Evolutionary conservation across 2,329 filamentous ascomycete species (phyloP).

Genomic region (Penicillium italicum): DNA sequence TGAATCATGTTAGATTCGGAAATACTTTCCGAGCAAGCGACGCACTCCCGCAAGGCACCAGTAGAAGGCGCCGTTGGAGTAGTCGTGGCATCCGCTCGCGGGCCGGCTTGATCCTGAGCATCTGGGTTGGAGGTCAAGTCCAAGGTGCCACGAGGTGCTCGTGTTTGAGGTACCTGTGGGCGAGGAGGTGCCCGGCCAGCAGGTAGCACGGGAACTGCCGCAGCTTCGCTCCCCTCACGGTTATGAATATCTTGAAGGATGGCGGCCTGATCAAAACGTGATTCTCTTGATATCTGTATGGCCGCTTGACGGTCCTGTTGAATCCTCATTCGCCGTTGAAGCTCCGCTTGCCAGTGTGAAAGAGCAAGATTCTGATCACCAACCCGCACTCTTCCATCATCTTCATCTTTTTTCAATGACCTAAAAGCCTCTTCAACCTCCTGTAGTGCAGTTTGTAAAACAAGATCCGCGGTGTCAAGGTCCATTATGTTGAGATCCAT

Average conservation of each 20-base stretch:
- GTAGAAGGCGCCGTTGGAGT: not conserved
- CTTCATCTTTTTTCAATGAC: not conserved
- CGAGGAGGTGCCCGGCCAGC: not conserved
- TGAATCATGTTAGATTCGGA: not conserved
- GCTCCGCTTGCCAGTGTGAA: not conserved
- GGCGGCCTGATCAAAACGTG: not conserved
- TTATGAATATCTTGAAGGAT: not conserved
- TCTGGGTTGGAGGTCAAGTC: not conserved
- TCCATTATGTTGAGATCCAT: not conserved
- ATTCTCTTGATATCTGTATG: not conserved
- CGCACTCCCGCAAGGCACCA: conserved; percentile 1
- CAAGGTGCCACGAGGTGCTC: not conserved
- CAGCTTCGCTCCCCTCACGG: not conserved
- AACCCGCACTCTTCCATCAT: not conserved
- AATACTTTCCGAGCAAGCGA: conserved; percentile 5
- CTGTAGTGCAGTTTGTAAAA: not conserved
- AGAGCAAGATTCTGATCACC: not conserved
- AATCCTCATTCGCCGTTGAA: not conserved
- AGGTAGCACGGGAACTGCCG: not conserved
- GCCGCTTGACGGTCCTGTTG: not conserved
- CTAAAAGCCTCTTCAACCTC: not conserved
- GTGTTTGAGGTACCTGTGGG: not conserved
- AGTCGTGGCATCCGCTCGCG: not conserved
- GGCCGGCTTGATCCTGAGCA: too few relatives aligned
- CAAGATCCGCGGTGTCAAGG: not conserved